phyloP scores from a whole-genome alignment of 2,329 filamentous ascomycete genomes.

The Domatiomyces catenatus region DNA sequence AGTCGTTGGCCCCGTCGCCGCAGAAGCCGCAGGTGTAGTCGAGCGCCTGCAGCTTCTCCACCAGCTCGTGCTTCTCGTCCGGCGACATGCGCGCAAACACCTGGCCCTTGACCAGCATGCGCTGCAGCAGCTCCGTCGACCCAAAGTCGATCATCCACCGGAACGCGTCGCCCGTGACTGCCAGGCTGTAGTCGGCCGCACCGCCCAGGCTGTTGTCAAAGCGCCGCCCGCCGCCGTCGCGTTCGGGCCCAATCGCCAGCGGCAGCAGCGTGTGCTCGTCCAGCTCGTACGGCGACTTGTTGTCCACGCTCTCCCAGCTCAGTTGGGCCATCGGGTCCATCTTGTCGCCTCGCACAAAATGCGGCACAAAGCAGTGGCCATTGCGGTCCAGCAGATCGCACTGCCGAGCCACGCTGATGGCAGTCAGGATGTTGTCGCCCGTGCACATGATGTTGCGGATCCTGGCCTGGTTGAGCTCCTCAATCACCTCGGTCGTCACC shows the following conservation, averaged over 20 bases:
- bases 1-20: slow-evolving; percentile 94
- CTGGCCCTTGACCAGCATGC: slow-evolving; percentile 82
- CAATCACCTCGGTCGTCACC: slow-evolving; percentile 63
- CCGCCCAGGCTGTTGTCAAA: slow-evolving; percentile 57
- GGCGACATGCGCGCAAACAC: slow-evolving; percentile 98
- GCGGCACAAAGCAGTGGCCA: slow-evolving; percentile 83
- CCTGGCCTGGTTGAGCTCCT: slow-evolving; percentile 65
- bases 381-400: slow-evolving; percentile 66
- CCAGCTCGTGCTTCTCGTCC: slow-evolving; percentile 93
- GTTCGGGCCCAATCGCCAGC: slow-evolving; percentile 51
- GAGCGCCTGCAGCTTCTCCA: slow-evolving; percentile 91
- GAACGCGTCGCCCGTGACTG: slow-evolving; percentile 85
- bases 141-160: slow-evolving; percentile 92
- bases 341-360: slow-evolving; percentile 63
- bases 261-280: slow-evolving; percentile 67
- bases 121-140: slow-evolving; percentile 52
- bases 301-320: slow-evolving; percentile 90
- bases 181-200: slow-evolving; percentile 70
- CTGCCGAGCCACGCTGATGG: slow-evolving; percentile 86
- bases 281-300: slow-evolving; percentile 53
- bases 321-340: slow-evolving; percentile 59
- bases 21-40: slow-evolving; percentile 94
- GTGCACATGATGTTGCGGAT: slow-evolving; percentile 94
- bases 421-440: slow-evolving; percentile 92
- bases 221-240: slow-evolving; percentile 61